Percentiles rank a stretch among this genome's conserved stretches.
Conservation (phyloP, 2,329 filamentous ascomycete genomes). For the Leptographium lundbergii region DNA sequence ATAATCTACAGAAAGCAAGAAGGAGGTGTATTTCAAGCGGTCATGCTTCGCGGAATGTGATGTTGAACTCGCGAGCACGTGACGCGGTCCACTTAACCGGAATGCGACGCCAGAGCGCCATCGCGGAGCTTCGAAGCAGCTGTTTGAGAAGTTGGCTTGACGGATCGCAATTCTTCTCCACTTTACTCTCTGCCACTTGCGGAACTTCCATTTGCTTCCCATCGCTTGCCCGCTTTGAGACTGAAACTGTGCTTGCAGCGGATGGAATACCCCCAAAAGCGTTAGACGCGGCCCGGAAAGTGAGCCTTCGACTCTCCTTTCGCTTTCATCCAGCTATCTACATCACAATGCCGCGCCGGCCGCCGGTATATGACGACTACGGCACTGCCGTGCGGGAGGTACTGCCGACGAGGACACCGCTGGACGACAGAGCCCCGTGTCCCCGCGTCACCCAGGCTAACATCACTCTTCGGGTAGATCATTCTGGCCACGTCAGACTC, state of each 20-base stretch:
- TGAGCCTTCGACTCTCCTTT: neutral
- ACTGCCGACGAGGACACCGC: neutral
- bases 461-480: constrained; percentile 46
- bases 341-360: neutral
- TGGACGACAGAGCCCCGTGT: too few species aligned
- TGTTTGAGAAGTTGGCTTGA: neutral
- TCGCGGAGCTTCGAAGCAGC: neutral
- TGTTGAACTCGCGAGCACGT: neutral
- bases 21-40: neutral
- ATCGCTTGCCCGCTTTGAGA: neutral
- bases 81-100: neutral
- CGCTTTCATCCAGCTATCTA: too few species aligned
- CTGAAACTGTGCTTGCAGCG: neutral
- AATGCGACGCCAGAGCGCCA: neutral
- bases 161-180: neutral
- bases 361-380: neutral
- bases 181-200: neutral
- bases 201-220: neutral
- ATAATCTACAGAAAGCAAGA: neutral
- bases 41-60: neutral
- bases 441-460: neutral
- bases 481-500: constrained; percentile 82
- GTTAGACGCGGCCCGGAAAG: neutral
- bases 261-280: neutral
- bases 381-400: constrained; percentile 2